A percentile compares a stretch with the other conserved stretches of the same genome.
Conservation (phyloP, 345 rosid genomes). For the Arabidopsis suecica region DNA sequence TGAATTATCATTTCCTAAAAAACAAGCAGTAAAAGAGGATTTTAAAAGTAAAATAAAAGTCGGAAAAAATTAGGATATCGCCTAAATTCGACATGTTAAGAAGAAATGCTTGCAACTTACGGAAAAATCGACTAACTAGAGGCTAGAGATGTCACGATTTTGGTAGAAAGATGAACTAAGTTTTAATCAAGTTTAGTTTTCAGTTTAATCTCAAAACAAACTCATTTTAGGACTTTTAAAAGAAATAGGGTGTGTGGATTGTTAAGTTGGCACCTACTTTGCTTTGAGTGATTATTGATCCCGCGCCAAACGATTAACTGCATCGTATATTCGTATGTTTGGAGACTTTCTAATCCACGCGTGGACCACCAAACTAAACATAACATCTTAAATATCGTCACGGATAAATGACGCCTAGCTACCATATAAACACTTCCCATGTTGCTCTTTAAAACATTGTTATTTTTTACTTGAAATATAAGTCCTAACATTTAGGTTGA, state of each 20-base stretch:
- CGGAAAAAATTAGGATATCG: no score
- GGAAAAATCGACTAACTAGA: neutral
- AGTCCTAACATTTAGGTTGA: neutral
- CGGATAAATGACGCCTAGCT: no score
- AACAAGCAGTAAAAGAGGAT: neutral
- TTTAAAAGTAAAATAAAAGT: neutral
- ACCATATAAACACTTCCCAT: neutral
- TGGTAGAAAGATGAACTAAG: neutral
- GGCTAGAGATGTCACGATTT: neutral
- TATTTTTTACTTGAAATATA: neutral
- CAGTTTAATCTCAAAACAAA: neutral
- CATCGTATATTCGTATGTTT: slow-evolving; percentile 13
- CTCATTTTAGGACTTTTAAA: neutral
- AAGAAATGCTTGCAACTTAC: neutral
- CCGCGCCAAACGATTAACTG: neutral
- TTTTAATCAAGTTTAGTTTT: neutral
- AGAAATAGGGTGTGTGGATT: neutral
- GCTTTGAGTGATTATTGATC: neutral
- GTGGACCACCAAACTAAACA: slow-evolving; percentile 13
- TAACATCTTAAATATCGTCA: neutral
- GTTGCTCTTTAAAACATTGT: neutral
- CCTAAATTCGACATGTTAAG: neutral
- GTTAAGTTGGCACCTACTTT: slow-evolving; percentile 8
- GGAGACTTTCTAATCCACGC: neutral
- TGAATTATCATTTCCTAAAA: neutral